Base-by-base conservation (phyloP, 2,329 filamentous ascomycete species). In the Xylaria arbuscula region DNA sequence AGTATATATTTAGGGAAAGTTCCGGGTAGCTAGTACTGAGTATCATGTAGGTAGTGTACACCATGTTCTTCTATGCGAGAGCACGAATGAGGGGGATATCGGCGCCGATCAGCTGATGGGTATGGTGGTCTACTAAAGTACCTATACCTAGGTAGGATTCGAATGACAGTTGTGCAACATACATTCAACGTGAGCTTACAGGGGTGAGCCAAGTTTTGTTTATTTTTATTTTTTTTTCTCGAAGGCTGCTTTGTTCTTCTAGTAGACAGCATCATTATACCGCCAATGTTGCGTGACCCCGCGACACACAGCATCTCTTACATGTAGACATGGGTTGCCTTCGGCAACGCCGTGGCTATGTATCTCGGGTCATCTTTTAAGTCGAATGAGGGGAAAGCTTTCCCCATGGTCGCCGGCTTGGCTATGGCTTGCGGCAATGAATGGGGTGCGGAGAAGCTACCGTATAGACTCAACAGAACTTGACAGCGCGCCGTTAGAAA, bases 371-470 rank as follows among this genome's bases (percentile, higher is more conserved):
- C 62, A 68, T 57, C 34, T 51, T 59, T 24, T 24, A 36, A 22
- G 10, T 40, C 50, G 38, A 61, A 51, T 63, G 57, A 58, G 51
- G 53, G 53, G 58, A 36, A n/a, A 19, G 28, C 5, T 60, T 62
- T 56, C 55, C 50, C 66, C 51, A 53, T 53, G 48, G 24, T 1
- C 48, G 15, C 1, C 24, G 32, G 6, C 8, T n/a, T 47, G 42
- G 1, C 42, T n/a, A 63, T 59, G 59, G 64, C 51, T 15, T 38
- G 38, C 24, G 19, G 36, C 5, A 19, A 32, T 17, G 48, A 64
- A 62, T 24, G 55, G 61, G 22, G 15, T 65, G 66, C 66, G 66
- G 66, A 68, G 66, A 61, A 68, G 62, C 61, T 56, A 22, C n/a
- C n/a, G n/a, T n/a, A n/a, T n/a, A n/a, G n/a, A n/a, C n/a, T n/a